Base-by-base conservation (phyloP, 192 early-diverging fungal genomes). In the Phlyctochytrium bullatum region DNA sequence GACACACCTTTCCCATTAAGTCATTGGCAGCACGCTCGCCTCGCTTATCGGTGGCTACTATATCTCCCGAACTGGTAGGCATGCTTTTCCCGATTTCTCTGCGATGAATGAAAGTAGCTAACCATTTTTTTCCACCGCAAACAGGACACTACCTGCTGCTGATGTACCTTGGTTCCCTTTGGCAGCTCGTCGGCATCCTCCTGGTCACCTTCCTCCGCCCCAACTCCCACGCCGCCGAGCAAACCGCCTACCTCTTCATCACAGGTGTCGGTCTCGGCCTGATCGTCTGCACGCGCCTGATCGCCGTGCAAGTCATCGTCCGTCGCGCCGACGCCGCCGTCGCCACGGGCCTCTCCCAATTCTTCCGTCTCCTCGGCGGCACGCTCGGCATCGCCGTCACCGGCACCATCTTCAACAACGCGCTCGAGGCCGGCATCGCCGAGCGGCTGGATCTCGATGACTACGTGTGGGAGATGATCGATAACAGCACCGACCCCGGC, bases 231-330 rank as follows among this genome's bases (percentile, higher is more conserved):
- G 51, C 70, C 28, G 80, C 71, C 16, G 24, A 77, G 28, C 85
- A 86, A 53, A 83, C 88, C 34, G 77, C 82, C 6, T 85, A 79
- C 56, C 72, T 93, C 59, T 69, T 93, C 30, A 73, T 94, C 59
- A 64, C 83, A 35, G 94, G 92, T 12, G 50, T 88, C 29, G 94
- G 94, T 29, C 79, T 89, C 34, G 93, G 94, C 10, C 27, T 14
- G 28, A 78, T 88, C 56, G 75, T 94, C 56, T 91, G 91, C 77
- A 88, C 86, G 0, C 80, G 84, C 25, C 80, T 91, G 66, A 74
- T 94, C 62, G 88, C 85, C 1, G 79, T 88, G 2, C 93, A 96
- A 64, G 86, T 85, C 0, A 74, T 80, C 0, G 92, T 93, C 0
- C 52, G 73, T 1, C 78, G 80, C 31, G 65, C 69, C 6, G 80